A percentile compares a stretch with the other conserved stretches of the same genome.
Evolutionary conservation across 352 stramenopile genomes (phyloP).

Genomic region (Thalassiosira gravida): DNA sequence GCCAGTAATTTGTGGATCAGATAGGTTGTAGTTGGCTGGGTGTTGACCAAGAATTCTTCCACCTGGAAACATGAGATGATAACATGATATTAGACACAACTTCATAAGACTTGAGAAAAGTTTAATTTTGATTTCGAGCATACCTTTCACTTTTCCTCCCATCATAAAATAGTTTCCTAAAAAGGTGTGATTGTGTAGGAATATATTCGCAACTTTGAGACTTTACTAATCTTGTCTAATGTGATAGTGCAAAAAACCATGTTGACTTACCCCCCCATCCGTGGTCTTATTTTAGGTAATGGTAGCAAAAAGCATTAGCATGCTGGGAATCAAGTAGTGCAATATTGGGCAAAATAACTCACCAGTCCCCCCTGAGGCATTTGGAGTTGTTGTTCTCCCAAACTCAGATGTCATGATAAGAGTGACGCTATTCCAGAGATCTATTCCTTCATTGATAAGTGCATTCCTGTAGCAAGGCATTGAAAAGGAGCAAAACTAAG

Average conservation of each 20-base stretch:
- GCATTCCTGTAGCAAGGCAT: conserved; percentile 15
- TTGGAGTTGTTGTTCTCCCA: conserved; percentile 72
- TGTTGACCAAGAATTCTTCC: conserved; percentile 73
- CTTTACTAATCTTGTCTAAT: no score
- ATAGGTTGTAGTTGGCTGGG: conserved; percentile 46
- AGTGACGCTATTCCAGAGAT: conserved; percentile 49
- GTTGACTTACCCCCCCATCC: conserved; percentile 50
- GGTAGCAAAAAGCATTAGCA: background rate
- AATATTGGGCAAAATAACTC: conserved; percentile 3
- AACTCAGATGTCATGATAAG: conserved; percentile 74
- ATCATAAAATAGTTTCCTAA: conserved; percentile 41
- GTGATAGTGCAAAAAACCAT: no score
- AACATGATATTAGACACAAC: background rate
- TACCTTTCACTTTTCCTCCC: conserved; percentile 26
- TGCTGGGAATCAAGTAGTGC: background rate
- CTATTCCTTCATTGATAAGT: conserved; percentile 1
- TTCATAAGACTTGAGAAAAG: conserved; percentile 37
- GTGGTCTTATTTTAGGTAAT: conserved; percentile 17
- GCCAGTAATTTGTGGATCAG: conserved; percentile 23
- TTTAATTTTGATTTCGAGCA: background rate
- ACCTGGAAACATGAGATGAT: conserved; percentile 18
- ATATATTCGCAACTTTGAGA: no score
- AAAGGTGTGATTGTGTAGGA: no score
- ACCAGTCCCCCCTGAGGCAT: conserved; percentile 59
- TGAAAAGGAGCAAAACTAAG: no score